Conservation (phyloP, 2,329 filamentous ascomycete species). For the Paracoccidioides brasiliensis region DNA sequence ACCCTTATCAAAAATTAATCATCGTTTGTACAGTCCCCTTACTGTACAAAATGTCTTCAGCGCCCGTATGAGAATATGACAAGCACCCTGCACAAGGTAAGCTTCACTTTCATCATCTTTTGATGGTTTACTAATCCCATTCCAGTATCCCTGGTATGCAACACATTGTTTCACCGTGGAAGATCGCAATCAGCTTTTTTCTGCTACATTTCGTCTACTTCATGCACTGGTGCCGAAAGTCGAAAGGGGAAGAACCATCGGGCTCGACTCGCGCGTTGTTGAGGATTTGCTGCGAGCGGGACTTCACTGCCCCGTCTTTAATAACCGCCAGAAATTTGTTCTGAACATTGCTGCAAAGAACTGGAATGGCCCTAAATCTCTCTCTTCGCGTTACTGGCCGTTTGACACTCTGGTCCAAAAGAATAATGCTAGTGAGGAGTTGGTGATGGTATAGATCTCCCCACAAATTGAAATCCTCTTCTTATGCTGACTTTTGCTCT, state of each 20-base stretch:
- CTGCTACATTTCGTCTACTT: slow-evolving; percentile 25
- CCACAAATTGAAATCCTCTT: not conserved
- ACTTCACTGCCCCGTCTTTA: slow-evolving; percentile 31
- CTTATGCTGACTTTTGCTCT: not conserved
- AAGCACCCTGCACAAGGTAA: slow-evolving; percentile 39
- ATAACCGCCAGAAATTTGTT: slow-evolving; percentile 31
- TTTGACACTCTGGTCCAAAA: slow-evolving; percentile 26
- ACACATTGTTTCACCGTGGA: slow-evolving; percentile 32
- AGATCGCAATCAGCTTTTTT: slow-evolving; percentile 36
- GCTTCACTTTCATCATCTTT: not conserved
- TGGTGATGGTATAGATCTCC: slow-evolving; percentile 18
- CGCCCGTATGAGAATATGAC: slow-evolving; percentile 42
- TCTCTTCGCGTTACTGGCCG: slow-evolving; percentile 24
- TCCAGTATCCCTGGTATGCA: slow-evolving; percentile 39
- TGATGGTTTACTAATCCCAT: slow-evolving; percentile 5
- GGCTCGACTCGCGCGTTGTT: slow-evolving; percentile 27
- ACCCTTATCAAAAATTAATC: not conserved
- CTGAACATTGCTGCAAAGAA: slow-evolving; percentile 20
- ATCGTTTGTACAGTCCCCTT: slow-evolving; percentile 19
- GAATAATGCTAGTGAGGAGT: slow-evolving; percentile 12
- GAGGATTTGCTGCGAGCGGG: slow-evolving; percentile 29
- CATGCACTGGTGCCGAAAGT: slow-evolving; percentile 55
- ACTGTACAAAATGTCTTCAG: slow-evolving; percentile 36
- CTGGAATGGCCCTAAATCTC: slow-evolving; percentile 13
- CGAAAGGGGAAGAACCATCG: slow-evolving; percentile 29